Evolutionary conservation across 371 early-diverging fungal genomes (phyloP), one percentile per base, ranked within the genome.

Genomic region (Encephalitozoon cuniculi): DNA sequence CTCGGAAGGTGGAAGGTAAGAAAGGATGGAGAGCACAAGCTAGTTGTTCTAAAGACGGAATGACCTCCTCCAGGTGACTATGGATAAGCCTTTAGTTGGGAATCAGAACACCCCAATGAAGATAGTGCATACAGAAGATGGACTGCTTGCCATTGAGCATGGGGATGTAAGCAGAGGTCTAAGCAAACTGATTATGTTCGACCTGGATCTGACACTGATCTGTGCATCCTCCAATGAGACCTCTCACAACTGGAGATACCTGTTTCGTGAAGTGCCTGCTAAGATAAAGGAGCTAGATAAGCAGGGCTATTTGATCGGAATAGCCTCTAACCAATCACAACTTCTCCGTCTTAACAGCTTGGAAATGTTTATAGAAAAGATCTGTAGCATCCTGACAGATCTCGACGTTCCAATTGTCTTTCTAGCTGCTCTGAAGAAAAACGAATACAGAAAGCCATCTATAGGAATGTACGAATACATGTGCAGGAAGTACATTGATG

Each of bases 361-460:
- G 18, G 30, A 65, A 30, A 49, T 11, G 23, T 77, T 77, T 70
- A 28, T 63, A 21, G 18, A 39, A 34, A 59, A 71, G 41, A 6
- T 77, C 0, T 44, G 71, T 25, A n/a, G 9, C 9, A 34, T 74
- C 54, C 25, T 65, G 1, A 43, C 6, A 3, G 32, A 30, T n/a
- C 51, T 74, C 2, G 66, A 37, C 40, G 44, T 71, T 66, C 77
- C 77, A 6, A 32, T 70, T 12, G 6, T 77, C 15, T 51, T 77
- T 41, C 49, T 77, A 54, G 55, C 63, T 21, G 15, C 66, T 3
- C 15, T 67, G 5, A 49, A 68, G 9, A 43, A 63, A 25, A 53
- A 77, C 46, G 32, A 41, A 25, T 65, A 66, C 64, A 55, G 77
- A 51, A 77, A 77, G 41, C 77, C 77, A 66, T 44, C 21, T 39